Base-by-base conservation (phyloP, 768 basidiomycete genomes). In the Neoboletus magnificus region DNA sequence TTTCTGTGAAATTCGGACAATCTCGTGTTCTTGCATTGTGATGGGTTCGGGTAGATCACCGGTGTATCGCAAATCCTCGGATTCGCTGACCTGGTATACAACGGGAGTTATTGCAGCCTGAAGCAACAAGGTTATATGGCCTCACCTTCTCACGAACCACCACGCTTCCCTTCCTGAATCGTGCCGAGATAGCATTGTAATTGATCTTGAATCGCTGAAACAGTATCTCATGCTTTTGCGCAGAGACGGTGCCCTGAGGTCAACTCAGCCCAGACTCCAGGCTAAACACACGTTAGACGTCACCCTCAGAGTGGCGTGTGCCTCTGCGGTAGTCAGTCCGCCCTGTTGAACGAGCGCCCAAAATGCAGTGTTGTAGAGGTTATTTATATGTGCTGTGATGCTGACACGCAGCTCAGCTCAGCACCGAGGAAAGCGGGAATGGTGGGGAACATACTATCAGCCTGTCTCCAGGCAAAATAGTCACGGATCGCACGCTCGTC, bases 391-490 rank as follows among this genome's bases (percentile, higher is more conserved):
- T 0, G 97, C 95, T 98, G 68, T 23, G 59, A 57, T 48, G 54
- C 54, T 59, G 48, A 48, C 60, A 50, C 51, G 51, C 61, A 62
- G 62, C 62, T 49, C 32, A 37, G 62, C 57, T 56, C 25, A 62
- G 32, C 46, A 15, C 29, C 48, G 55, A 48, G 35, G 23, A 39
- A 45, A n/a, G 25, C n/a, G 25, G 18, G 9, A 16, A 48, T n/a
- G 5, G 18, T 5, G 12, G 13, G 43, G 12, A 5, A 74, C 92
- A 57, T 65, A 96, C 96, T 96, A 67, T 98, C 96, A 0, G 88
- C 90, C 70, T 98, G 97, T 55, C 97, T 76, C 97, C 97, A 99
- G 0, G 91, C 74, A 68, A 98, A 95, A 68, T 99, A 99, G 70
- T 99, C 97, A 9, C 86, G 81, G 10, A 96, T 77, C 58, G 88